Conservation (phyloP, 768 basidiomycete genomes). For the Mrakia gelida region DNA sequence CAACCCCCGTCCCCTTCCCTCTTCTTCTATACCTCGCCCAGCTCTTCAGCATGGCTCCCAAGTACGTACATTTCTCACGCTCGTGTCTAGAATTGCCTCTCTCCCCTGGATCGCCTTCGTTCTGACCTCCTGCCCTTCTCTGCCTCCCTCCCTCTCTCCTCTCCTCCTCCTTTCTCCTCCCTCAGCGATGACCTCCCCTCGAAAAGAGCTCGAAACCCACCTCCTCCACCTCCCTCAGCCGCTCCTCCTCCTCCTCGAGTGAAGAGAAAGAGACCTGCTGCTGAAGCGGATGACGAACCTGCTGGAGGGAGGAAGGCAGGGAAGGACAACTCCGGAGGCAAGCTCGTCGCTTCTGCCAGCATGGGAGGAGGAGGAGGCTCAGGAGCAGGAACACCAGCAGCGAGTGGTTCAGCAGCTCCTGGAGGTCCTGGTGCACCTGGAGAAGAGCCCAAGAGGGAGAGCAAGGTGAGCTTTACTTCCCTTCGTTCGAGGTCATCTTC, state of each 20-base stretch:
- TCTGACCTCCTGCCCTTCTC: background rate
- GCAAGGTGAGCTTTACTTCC: conserved; percentile 14
- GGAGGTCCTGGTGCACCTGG: background rate
- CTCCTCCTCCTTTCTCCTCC: background rate
- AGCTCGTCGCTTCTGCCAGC: background rate
- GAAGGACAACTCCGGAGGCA: conserved; percentile 15
- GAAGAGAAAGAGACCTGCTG: conserved; percentile 24
- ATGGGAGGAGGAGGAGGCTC: background rate
- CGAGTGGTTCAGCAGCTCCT: background rate
- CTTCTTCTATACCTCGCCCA: too few species aligned
- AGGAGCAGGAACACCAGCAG: background rate
- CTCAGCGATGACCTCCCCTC: conserved; percentile 13
- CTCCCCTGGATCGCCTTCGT: background rate
- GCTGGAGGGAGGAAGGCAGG: conserved; percentile 12
- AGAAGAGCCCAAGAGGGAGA: conserved; percentile 19
- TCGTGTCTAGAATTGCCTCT: too few species aligned
- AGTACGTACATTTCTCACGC: too few species aligned
- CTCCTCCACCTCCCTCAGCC: conserved; percentile 4
- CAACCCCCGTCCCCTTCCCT: too few species aligned
- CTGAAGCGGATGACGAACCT: conserved; percentile 18
- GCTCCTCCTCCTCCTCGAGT: conserved; percentile 15
- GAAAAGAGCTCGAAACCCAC: conserved; percentile 13
- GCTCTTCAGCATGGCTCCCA: too few species aligned
- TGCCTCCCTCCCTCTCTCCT: background rate
- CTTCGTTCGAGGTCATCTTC: background rate